Evolutionary conservation across 768 basidiomycete species (phyloP), one percentile per base, ranked within the genome.

Genomic region (Pisolithus microcarpus): DNA sequence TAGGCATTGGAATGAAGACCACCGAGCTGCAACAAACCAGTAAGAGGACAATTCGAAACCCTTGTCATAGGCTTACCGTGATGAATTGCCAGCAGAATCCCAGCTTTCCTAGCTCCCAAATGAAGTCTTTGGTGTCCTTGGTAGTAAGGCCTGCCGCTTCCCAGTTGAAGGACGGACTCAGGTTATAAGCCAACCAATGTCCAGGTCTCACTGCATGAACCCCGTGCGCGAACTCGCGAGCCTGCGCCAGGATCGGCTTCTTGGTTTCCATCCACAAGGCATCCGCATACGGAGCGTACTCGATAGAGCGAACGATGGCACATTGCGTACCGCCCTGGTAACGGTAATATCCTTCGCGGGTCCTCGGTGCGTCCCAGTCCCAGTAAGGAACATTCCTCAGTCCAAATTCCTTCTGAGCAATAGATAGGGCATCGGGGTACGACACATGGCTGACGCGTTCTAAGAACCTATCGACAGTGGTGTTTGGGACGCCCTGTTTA

Each of bases 41-140:
- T 38, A 18, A 40, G 52, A 45, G 48, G 36, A 55, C 36, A 54
- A 51, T 56, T 34, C 51, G 50, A 8, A 45, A 7, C 0, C 46
- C 43, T 50, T 9, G 15, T 44, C 7, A 18, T 37, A 28, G n/a
- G 66, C 87, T 61, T 47, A 93, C 91, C 58, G 94, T 96, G 70
- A 97, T 96, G 75, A 99, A 98, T 69, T 98, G 94, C 93, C 94
- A 98, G 59, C 93, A 85, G 70, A 97, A 98, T 34, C 94, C 94
- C 43, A 96, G 81, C 74, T 87, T 94, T 43, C 91, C 95, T 23
- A 99, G 76, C 61, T 91, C 79, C 95, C 94, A 95, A 36, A 97
- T 80, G 65, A 80, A 98, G 37, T 76, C 71, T 67, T 89, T 77
- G 91, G 91, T 98, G 58, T 93, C 91, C 56, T 76, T 75, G 59